Conservation (phyloP, 2,329 filamentous ascomycete species). For the Epichloe elymi region DNA sequence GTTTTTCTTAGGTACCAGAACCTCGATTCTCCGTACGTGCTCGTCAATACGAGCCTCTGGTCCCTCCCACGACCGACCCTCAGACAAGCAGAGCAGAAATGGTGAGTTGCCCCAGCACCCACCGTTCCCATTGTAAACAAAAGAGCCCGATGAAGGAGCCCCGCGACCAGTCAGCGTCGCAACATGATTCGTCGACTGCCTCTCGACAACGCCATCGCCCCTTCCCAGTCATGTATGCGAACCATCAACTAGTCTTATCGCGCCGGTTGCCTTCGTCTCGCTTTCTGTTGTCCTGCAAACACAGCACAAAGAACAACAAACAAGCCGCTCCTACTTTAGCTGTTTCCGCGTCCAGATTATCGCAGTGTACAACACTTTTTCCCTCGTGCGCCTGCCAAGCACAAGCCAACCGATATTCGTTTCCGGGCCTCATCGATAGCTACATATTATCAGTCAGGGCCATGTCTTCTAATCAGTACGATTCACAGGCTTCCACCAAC, state of each 20-base stretch:
- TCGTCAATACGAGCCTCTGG: background rate
- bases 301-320: background rate
- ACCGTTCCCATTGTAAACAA: constrained; percentile 6
- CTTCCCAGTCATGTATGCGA: background rate
- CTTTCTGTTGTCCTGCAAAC: background rate
- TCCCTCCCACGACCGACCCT: background rate
- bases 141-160: constrained; percentile 2
- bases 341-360: background rate
- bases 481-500: constrained; percentile 69
- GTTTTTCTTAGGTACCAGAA: background rate
- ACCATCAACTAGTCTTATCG: background rate
- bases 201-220: background rate
- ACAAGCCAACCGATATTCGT: background rate
- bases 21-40: background rate
- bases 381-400: background rate
- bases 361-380: background rate
- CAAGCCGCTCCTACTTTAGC: background rate
- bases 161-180: constrained; percentile 3
- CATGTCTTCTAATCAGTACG: constrained; percentile 40
- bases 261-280: background rate
- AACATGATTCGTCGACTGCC: constrained; percentile 5
- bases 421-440: background rate
- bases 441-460: background rate
- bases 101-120: constrained; percentile 8
- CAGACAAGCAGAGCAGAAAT: constrained; percentile 1